Base-by-base conservation (phyloP, 116 monocot species). In the Cymodocea nodosa region DNA sequence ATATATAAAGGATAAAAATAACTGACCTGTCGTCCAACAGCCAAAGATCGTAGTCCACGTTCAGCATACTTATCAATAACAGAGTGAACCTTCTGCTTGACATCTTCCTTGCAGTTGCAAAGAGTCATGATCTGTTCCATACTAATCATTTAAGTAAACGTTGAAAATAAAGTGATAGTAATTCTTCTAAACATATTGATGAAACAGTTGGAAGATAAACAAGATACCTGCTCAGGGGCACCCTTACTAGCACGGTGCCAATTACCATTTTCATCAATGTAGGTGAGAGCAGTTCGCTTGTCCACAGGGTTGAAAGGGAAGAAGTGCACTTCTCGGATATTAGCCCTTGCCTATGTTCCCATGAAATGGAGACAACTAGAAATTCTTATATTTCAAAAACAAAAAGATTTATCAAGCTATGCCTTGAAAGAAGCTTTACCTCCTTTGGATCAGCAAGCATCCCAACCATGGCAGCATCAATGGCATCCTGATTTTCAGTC, bases 1-100 rank as follows among this genome's bases (percentile, higher is more conserved):
- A 23, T 13, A 61, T 16, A 17, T 44, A 8, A 44, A 35, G 7
- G 35, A 60, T 35, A 14, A 34, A 7, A 10, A 17, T 35, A 36
- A 61, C 30, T 12, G 4, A 64, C 37, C 85, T 89, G 86, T 65
- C 78, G 66, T 13, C 49, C 84, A 19, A 91, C 87, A 59, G 74
- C 90, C 25, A 91, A 69, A 6, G 90, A 86, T 50, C 90, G 77
- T 74, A 91, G 91, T n/a, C 91, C 91, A 52, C 91, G 84, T 59
- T 91, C 91, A 20, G 81, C 84, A 56, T 79, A 91, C 71, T 87
- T 87, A 9, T 91, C 82, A 22, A 91, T 91, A 37, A 91, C 76
- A 60, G 52, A 52, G 35, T 80, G 86, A 69, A 77, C 82, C 80
- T 84, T 84, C 58, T 73, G 70, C 67, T 62, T 84, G 35, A 87